Base-by-base conservation (phyloP, 78 protist species). In the Protostelium mycophagum region DNA sequence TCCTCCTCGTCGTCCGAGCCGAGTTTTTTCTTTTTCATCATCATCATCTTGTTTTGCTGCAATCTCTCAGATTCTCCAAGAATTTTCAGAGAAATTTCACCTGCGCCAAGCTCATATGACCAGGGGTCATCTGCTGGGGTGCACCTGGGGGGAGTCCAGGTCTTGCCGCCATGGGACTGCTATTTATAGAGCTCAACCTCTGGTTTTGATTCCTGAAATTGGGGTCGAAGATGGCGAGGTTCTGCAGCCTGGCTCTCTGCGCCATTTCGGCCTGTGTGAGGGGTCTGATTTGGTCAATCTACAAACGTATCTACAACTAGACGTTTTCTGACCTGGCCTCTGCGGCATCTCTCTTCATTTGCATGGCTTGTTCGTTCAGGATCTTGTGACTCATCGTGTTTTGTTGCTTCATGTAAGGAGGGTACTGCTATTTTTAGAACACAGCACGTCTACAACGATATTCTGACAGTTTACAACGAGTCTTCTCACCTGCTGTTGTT, bases 211-310 rank as follows among this genome's bases (percentile, higher is more conserved):
- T 51, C 73, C 73, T 51, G 73, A 51, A 51, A 51, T 51, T 16
- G 73, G 5, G 5, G 73, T 51, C 73, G 73, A 51, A 51, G 73
- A 51, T 5, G 73, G 73, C 73, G 31, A 51, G 16, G 73, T 51
- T 51, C 73, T 51, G 73, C 73, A 51, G 73, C 73, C 73, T 51
- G 73, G 73, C 73, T 51, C 73, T 51, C 73, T 51, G 73, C 73
- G 5, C 31, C 73, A 25, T 5, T 16, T 51, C 73, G 73, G 73
- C 73, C 73, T 51, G 31, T 16, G 73, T 51, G 31, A 51, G 73
- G 16, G 73, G 73, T 51, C 73, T n/a, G n/a, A n/a, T n/a, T n/a
- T n/a, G n/a, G n/a, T n/a, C n/a, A n/a, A n/a, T n/a, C n/a, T n/a
- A n/a, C n/a, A n/a, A n/a, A n/a, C n/a, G n/a, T n/a, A n/a, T n/a